Base-by-base conservation (phyloP, 768 basidiomycete genomes). In the Rhodocollybia butyracea region DNA sequence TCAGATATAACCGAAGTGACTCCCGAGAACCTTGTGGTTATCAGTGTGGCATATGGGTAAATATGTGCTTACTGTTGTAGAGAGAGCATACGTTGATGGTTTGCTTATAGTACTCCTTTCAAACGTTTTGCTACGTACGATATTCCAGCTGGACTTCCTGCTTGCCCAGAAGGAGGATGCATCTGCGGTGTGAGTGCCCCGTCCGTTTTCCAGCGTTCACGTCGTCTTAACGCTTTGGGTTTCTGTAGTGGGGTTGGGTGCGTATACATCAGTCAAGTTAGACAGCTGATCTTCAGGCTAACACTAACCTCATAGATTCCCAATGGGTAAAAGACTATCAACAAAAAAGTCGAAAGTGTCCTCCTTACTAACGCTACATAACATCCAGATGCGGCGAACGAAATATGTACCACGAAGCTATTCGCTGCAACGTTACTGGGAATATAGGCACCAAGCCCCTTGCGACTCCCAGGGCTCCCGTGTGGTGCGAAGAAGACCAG, bases 401-500 rank as follows among this genome's bases (percentile, higher is more conserved):
- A 4, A 83, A 83, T 65, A 81, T 83, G 61, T 83, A 78, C 63
- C 70, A 74, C 56, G 63, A 70, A 51, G 65, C 72, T 36, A 79
- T 75, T 67, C 70, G 69, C 32, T 83, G 80, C 70, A 73, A 68
- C 19, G 80, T 83, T 11, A 75, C 77, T 0, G 69, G 69, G 10
- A 70, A 80, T 3, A 76, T 65, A 1, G 67, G 70, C 27, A 77
- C 61, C 7, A 69, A 65, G 1, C 70, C 76, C 13, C 54, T 83
- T 12, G 78, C 73, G 10, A 46, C 67, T 0, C 65, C 75, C 6
- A 70, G 78, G 55, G 72, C 81, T 8, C 71, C 80, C 2, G 72
- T 76, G 2, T 83, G 80, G 80, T 83, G 81, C 60, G 75, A 83
- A 61, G 73, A 70, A 45, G 67, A 83, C 51, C 64, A 67, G 3